Conservation (phyloP, 2,329 filamentous ascomycete genomes). For the Shiraia bambusicola region DNA sequence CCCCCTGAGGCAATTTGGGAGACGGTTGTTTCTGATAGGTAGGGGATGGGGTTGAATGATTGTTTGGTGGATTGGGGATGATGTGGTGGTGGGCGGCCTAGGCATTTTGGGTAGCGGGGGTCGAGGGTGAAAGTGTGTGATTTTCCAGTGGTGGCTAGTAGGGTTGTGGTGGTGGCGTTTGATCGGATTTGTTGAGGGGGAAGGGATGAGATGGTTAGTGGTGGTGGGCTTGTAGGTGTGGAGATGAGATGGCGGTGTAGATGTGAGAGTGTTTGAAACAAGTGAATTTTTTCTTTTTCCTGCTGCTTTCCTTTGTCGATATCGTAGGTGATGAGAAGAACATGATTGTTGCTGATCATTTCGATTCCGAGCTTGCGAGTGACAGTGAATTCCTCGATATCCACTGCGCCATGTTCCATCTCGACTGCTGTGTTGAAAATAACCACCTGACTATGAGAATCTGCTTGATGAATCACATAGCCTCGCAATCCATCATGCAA, state of each 20-base stretch:
- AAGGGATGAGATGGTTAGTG: conserved; percentile 5
- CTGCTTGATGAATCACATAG: conserved; percentile 4
- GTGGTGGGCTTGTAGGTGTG: not conserved
- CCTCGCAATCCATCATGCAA: conserved; percentile 27
- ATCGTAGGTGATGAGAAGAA: conserved; percentile 1
- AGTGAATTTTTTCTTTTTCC: not conserved
- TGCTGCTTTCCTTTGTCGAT: not conserved
- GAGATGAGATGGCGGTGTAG: not conserved
- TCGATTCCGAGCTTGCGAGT: conserved; percentile 1
- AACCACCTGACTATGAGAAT: conserved; percentile 3
- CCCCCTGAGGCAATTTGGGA: conserved; percentile 32
- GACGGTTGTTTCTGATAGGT: conserved; percentile 28
- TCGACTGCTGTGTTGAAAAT: conserved; percentile 16
- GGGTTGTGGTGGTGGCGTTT: conserved; percentile 28
- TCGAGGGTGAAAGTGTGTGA: conserved; percentile 28
- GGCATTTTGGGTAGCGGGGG: conserved; percentile 24
- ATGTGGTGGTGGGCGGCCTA: conserved; percentile 20
- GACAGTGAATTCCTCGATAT: conserved; percentile 2
- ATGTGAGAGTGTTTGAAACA: not conserved
- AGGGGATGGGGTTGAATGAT: conserved; percentile 21
- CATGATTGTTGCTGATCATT: conserved; percentile 9
- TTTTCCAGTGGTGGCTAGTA: conserved; percentile 14
- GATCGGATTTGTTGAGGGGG: conserved; percentile 5
- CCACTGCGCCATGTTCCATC: conserved; percentile 1
- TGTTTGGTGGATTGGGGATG: not conserved